Evolutionary conservation across 164 flowering plant genomes (phyloP).

Genomic region (Malania oleifera): DNA sequence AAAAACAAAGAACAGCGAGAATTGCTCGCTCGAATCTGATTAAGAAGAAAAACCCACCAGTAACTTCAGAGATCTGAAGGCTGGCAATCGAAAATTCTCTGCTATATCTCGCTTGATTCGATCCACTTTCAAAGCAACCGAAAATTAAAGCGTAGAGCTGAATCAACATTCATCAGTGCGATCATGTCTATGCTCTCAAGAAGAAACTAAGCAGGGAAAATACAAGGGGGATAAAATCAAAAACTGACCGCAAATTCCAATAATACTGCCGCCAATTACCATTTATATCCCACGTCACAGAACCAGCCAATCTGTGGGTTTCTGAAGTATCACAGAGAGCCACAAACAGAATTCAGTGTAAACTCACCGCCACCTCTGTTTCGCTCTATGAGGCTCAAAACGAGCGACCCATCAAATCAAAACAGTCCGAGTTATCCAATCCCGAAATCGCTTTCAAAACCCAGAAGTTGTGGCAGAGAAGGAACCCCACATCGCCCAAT

Average conservation of each 20-base stretch:
- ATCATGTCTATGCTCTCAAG: too few species aligned
- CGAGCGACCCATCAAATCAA: constrained; percentile 13
- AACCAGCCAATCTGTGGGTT: constrained; percentile 10
- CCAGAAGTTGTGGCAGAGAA: constrained; percentile 7
- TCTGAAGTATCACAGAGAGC: constrained; percentile 7
- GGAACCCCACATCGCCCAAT: too few species aligned
- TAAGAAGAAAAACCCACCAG: not conserved
- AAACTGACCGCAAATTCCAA: constrained; percentile 5
- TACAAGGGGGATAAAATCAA: not conserved
- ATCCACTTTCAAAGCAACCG: not conserved
- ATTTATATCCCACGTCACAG: constrained; percentile 7
- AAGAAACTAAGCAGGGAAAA: too few species aligned
- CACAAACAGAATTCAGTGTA: constrained; percentile 4
- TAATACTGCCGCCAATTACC: not conserved
- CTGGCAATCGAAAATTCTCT: not conserved
- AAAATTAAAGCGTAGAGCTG: not conserved
- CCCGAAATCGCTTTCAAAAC: constrained; percentile 14
- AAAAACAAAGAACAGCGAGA: not conserved
- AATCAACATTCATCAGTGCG: too few species aligned
- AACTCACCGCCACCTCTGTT: too few species aligned
- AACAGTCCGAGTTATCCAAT: not conserved
- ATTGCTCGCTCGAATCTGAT: not conserved
- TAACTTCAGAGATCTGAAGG: not conserved
- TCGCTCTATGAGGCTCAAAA: too few species aligned
- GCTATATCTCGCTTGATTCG: not conserved